Conservation (phyloP, 2,329 filamentous ascomycete genomes). For the Exophiala mesophila region DNA sequence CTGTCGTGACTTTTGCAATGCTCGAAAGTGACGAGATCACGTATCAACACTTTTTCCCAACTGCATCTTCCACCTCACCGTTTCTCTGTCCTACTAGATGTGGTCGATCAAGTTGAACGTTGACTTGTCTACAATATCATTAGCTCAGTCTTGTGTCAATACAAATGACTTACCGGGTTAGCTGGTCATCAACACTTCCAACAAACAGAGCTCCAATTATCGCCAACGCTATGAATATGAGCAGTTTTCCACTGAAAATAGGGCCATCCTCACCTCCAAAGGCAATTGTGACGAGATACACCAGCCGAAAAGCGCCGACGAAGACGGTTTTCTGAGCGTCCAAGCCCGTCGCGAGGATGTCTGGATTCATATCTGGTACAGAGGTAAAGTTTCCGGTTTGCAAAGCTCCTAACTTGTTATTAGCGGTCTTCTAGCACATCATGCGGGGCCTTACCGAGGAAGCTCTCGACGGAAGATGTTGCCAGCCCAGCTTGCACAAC, state of each 20-base stretch:
- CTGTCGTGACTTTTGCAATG: too few species aligned
- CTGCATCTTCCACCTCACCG: not conserved
- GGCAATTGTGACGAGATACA: constrained; percentile 2
- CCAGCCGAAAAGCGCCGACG: constrained; percentile 1
- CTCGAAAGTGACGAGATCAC: not conserved
- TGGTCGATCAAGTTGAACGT: constrained; percentile 4
- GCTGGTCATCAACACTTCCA: constrained; percentile 54
- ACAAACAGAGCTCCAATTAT: constrained; percentile 46
- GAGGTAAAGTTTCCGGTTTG: constrained; percentile 1
- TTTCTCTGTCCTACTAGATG: constrained; percentile 1
- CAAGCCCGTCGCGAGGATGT: not conserved
- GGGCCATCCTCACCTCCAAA: constrained; percentile 1
- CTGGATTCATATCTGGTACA: not conserved
- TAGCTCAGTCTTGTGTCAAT: constrained; percentile 1
- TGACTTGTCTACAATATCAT: constrained; percentile 1
- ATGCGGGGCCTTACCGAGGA: constrained; percentile 6
- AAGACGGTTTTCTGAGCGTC: constrained; percentile 4
- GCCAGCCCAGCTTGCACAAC: constrained; percentile 11
- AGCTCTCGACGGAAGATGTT: constrained; percentile 4
- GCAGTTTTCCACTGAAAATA: not conserved
- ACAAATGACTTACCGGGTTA: constrained; percentile 22
- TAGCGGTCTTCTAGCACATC: not conserved
- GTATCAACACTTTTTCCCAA: constrained; percentile 1
- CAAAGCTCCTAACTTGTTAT: constrained; percentile 4
- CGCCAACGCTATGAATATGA: not conserved